phyloP scores from a whole-genome alignment of 1,284 basidiomycete genomes.

The Schizophyllum amplum region DNA sequence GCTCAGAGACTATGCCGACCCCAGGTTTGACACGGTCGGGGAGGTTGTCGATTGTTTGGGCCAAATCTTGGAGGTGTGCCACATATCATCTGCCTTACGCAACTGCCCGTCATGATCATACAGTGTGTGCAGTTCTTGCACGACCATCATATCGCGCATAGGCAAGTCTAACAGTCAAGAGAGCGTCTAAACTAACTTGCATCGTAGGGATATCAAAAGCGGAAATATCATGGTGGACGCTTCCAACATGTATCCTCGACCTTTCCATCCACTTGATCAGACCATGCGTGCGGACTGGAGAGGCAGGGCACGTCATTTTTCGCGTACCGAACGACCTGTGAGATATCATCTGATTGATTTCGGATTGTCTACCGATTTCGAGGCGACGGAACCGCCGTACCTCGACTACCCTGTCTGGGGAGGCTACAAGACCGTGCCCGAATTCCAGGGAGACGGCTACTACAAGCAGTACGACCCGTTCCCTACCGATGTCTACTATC shows the following conservation, averaged over 20 bases:
- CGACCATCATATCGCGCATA: not conserved
- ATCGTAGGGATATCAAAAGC: not conserved
- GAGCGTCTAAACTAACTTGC: not conserved
- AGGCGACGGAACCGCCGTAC: slow-evolving; percentile 4
- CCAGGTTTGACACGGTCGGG: slow-evolving; percentile 20
- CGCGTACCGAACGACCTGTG: not conserved
- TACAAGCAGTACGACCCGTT: not conserved
- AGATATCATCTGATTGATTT: slow-evolving; percentile 8
- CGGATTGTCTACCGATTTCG: slow-evolving; percentile 6
- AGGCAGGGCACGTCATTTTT: not conserved
- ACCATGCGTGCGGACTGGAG: not conserved
- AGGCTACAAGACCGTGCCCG: too few species aligned
- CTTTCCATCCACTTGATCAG: slow-evolving; percentile 4
- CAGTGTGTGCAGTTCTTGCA: slow-evolving; percentile 1
- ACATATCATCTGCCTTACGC: not conserved
- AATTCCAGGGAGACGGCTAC: not conserved
- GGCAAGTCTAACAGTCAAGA: not conserved
- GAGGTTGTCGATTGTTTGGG: slow-evolving; percentile 21
- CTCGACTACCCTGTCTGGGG: slow-evolving; percentile 1
- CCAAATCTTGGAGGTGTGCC: slow-evolving; percentile 5
- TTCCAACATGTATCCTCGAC: slow-evolving; percentile 1
- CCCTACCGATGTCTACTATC: slow-evolving; percentile 5
- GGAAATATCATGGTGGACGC: slow-evolving; percentile 8
- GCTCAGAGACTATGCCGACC: slow-evolving; percentile 20
- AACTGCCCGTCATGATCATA: not conserved